A percentile compares a stretch with the other conserved stretches of the same genome.
These are phyloP conservation scores for Pinus albicaulis DNA, from an alignment of 75 land plant genomes.

Conservation along the genomic window DNA sequence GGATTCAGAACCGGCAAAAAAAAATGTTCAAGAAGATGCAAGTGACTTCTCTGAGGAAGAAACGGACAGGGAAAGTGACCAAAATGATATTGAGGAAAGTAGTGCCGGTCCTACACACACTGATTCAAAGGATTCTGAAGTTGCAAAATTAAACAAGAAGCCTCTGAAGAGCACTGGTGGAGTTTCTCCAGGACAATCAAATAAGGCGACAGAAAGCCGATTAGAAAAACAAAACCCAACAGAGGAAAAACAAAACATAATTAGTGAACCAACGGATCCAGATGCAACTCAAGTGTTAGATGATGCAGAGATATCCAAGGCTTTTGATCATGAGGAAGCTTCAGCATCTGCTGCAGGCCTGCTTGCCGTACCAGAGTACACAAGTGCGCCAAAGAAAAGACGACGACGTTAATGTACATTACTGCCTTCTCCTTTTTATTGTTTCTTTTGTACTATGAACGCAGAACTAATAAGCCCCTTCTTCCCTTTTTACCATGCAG, in stretches of 20 bases:
- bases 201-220: background rate
- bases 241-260: background rate
- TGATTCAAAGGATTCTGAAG: background rate
- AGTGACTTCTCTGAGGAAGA: conserved; percentile 36
- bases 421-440: background rate
- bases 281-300: conserved; percentile 17
- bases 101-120: background rate
- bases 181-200: background rate
- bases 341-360: conserved; percentile 21
- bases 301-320: conserved; percentile 7
- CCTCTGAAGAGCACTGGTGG: background rate
- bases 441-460: background rate
- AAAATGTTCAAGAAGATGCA: conserved; percentile 20
- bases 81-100: conserved; percentile 6
- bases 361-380: conserved; percentile 11
- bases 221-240: background rate
- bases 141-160: background rate
- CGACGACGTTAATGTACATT: background rate
- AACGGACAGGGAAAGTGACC: conserved; percentile 14
- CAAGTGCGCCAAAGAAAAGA: conserved; percentile 21
- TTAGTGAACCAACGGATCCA: conserved; percentile 5
- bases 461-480: background rate
- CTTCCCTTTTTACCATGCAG: background rate
- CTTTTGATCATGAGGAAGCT: background rate
- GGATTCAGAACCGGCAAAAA: conserved; percentile 19